Evolutionary conservation across 768 basidiomycete species (phyloP).

Genomic region (Kondoa subrosea): DNA sequence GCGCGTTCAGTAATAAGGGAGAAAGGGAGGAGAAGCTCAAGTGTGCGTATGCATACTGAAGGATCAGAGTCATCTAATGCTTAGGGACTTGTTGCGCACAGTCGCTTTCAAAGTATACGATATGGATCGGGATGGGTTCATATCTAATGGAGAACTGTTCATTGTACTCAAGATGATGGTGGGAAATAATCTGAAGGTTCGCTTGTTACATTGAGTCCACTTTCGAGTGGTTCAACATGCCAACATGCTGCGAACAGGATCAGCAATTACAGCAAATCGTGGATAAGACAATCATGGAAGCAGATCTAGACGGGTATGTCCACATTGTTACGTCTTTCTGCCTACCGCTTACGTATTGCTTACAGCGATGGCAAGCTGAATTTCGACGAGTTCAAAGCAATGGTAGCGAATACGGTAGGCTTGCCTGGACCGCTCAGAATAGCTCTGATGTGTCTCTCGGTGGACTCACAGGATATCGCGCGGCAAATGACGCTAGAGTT

Average conservation of each 20-base stretch:
- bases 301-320: conserved; percentile 68
- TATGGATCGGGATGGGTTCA: conserved; percentile 90
- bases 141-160: conserved; percentile 97
- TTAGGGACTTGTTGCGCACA: too few relatives aligned
- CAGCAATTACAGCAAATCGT: conserved; percentile 98
- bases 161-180: conserved; percentile 99
- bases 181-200: conserved; percentile 89
- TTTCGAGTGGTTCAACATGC: too few relatives aligned
- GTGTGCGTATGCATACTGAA: conserved; percentile 67
- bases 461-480: conserved; percentile 63
- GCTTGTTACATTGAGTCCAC: background rate
- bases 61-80: too few relatives aligned
- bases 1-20: conserved; percentile 92
- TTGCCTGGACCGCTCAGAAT: background rate
- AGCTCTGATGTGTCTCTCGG: background rate
- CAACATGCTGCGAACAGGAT: conserved; percentile 42
- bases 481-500: conserved; percentile 98
- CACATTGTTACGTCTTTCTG: background rate
- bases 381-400: conserved; percentile 90
- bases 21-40: conserved; percentile 89
- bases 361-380: conserved; percentile 71
- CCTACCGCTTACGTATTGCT: background rate
- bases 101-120: conserved; percentile 99
- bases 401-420: conserved; percentile 88
- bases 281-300: conserved; percentile 99